Conservation (phyloP, 352 stramenopile species). For the Phytophthora tubulina region DNA sequence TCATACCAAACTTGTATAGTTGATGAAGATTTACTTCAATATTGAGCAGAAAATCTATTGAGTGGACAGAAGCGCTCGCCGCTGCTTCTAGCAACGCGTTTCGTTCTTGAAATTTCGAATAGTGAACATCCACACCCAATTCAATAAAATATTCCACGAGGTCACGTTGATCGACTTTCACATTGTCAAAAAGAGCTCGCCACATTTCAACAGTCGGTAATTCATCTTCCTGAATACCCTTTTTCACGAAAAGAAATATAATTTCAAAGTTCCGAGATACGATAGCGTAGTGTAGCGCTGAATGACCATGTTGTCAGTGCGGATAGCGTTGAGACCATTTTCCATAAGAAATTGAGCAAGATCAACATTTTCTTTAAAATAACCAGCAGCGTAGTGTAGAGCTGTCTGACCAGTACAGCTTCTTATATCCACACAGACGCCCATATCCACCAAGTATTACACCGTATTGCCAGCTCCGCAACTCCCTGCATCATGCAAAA, state of each 20-base stretch:
- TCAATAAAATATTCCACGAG: background rate
- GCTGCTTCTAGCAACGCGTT: slow-evolving; percentile 5
- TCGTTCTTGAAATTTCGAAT: background rate
- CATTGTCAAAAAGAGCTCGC: background rate
- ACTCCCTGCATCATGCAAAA: background rate
- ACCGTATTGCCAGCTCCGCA: background rate
- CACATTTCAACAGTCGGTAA: background rate
- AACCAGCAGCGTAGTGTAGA: slow-evolving; percentile 1
- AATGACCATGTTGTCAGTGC: background rate
- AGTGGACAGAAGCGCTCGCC: background rate
- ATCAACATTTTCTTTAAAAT: background rate
- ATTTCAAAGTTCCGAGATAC: background rate
- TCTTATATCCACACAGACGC: background rate
- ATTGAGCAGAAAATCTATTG: background rate
- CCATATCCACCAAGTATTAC: background rate
- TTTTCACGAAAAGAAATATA: background rate
- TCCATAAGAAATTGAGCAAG: slow-evolving; percentile 12
- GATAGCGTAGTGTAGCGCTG: slow-evolving; percentile 11
- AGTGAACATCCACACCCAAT: background rate
- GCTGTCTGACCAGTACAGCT: background rate
- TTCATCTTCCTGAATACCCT: background rate
- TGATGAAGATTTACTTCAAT: background rate
- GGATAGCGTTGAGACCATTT: background rate
- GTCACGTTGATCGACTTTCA: background rate
- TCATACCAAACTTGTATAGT: slow-evolving; percentile 11